These are phyloP conservation scores for Chimonanthus praecox DNA, from an alignment of 164 flowering plant genomes.

Conservation along the genomic window DNA sequence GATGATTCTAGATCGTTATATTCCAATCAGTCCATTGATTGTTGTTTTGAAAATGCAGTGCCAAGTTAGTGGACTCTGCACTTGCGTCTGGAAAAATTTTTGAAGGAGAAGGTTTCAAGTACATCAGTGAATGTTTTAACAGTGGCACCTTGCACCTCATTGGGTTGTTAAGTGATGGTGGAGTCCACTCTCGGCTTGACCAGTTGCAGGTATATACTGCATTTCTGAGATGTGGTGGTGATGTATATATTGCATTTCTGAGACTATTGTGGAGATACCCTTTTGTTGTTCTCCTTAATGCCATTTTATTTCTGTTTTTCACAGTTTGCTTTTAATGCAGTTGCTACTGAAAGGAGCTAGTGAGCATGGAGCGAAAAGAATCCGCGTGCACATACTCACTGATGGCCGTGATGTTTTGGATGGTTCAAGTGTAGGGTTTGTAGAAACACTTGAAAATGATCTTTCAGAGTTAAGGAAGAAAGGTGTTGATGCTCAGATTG, in stretches of 20 bases:
- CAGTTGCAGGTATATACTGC: conserved; percentile 61
- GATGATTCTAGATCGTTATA: too few species aligned
- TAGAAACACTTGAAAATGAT: conserved; percentile 81
- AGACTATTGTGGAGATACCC: neutral
- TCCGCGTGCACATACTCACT: conserved; percentile 86
- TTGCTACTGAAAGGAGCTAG: conserved; percentile 77
- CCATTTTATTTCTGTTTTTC: neutral
- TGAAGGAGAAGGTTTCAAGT: conserved; percentile 88
- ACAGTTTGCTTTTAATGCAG: conserved; percentile 31
- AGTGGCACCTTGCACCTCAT: conserved; percentile 83
- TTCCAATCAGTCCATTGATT: neutral
- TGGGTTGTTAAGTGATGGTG: conserved; percentile 96
- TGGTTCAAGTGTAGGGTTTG: conserved; percentile 91
- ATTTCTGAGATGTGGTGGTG: neutral
- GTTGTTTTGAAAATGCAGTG: conserved; percentile 36
- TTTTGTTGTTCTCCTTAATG: neutral
- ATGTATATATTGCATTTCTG: conserved; percentile 23
- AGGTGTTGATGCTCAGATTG: conserved; percentile 88
- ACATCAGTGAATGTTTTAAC: conserved; percentile 65
- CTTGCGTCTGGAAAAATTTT: conserved; percentile 88
- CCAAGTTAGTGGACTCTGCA: conserved; percentile 89
- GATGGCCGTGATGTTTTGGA: conserved; percentile 98
- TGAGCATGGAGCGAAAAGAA: conserved; percentile 88
- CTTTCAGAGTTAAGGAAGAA: conserved; percentile 62
- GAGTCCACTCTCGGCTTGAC: conserved; percentile 95